Evolutionary conservation across 2,329 filamentous ascomycete species (phyloP).

Genomic region (Xylariaceae sp.): DNA sequence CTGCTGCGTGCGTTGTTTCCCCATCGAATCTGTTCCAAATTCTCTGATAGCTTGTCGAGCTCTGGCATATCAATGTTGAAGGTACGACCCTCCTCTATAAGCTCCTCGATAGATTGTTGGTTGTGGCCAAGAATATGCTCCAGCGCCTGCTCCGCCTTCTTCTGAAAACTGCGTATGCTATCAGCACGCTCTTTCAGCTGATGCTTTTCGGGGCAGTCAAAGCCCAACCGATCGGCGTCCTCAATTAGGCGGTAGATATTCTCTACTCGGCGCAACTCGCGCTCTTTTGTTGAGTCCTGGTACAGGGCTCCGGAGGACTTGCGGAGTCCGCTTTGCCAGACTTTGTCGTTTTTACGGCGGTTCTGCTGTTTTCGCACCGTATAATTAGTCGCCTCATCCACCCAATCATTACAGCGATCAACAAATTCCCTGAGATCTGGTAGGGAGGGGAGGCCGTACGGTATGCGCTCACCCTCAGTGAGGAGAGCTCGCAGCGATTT

Average conservation of each 20-base stretch:
- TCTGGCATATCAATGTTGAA: slow-evolving; percentile 93
- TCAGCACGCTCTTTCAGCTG: slow-evolving; percentile 80
- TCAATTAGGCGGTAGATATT: slow-evolving; percentile 81
- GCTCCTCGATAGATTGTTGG: slow-evolving; percentile 74
- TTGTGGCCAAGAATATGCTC: slow-evolving; percentile 59
- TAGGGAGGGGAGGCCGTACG: slow-evolving; percentile 79
- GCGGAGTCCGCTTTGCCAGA: slow-evolving; percentile 67
- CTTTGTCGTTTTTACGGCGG: slow-evolving; percentile 88
- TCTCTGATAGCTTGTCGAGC: slow-evolving; percentile 71
- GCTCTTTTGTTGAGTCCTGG: slow-evolving; percentile 69
- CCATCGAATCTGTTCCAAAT: slow-evolving; percentile 85
- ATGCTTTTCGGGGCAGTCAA: slow-evolving; percentile 86
- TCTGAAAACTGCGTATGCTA: slow-evolving; percentile 79
- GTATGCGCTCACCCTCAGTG: slow-evolving; percentile 92
- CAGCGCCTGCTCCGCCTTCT: slow-evolving; percentile 65
- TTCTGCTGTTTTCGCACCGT: slow-evolving; percentile 97
- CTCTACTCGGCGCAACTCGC: slow-evolving; percentile 79
- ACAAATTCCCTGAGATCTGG: slow-evolving; percentile 82
- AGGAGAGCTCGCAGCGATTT: slow-evolving; percentile 80
- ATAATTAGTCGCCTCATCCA: slow-evolving; percentile 93
- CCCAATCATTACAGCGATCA: slow-evolving; percentile 94
- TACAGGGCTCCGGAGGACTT: slow-evolving; percentile 56
- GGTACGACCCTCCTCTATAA: slow-evolving; percentile 81
- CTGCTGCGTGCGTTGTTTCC: slow-evolving; percentile 67
- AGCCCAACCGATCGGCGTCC: slow-evolving; percentile 80